Evolutionary conservation across 1,284 basidiomycete genomes (phyloP).

Genomic region (Sanghuangporus weigelae): DNA sequence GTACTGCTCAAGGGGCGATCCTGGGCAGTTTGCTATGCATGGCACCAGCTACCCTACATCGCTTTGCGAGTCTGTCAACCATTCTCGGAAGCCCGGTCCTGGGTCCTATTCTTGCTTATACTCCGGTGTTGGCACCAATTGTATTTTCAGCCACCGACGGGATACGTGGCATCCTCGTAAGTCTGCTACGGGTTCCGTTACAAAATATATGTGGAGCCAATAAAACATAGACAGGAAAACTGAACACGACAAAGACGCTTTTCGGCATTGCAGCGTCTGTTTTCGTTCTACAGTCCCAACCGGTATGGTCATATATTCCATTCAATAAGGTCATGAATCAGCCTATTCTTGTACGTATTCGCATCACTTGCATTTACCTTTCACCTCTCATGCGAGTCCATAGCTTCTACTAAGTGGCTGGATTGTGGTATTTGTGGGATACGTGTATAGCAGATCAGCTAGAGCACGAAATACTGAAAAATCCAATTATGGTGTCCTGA

Average conservation of each 20-base stretch:
- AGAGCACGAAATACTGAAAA: neutral
- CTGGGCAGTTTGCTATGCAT: slow-evolving; percentile 2
- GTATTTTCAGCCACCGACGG: slow-evolving; percentile 1
- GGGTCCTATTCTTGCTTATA: slow-evolving; percentile 10
- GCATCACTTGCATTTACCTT: neutral
- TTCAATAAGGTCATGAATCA: slow-evolving; percentile 6
- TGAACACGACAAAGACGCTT: neutral
- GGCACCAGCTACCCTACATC: slow-evolving; percentile 1
- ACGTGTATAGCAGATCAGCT: neutral
- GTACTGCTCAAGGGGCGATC: neutral
- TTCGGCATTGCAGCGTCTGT: slow-evolving; percentile 1
- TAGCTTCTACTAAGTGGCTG: slow-evolving; percentile 7
- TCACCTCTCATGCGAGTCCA: neutral
- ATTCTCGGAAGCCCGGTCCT: slow-evolving; percentile 7
- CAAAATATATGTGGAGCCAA: neutral
- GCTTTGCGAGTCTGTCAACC: neutral
- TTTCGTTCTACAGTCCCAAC: neutral
- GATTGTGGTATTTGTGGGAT: neutral
- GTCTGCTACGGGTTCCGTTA: neutral
- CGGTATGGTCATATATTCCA: slow-evolving; percentile 6
- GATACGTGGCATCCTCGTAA: slow-evolving; percentile 6
- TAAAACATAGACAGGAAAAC: neutral
- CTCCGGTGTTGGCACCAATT: slow-evolving; percentile 2
- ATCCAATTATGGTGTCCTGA: neutral
- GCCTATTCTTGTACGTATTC: slow-evolving; percentile 1